These are phyloP conservation scores for Medicago lupulina DNA, from an alignment of 306 rosid species.

Conservation along the genomic window DNA sequence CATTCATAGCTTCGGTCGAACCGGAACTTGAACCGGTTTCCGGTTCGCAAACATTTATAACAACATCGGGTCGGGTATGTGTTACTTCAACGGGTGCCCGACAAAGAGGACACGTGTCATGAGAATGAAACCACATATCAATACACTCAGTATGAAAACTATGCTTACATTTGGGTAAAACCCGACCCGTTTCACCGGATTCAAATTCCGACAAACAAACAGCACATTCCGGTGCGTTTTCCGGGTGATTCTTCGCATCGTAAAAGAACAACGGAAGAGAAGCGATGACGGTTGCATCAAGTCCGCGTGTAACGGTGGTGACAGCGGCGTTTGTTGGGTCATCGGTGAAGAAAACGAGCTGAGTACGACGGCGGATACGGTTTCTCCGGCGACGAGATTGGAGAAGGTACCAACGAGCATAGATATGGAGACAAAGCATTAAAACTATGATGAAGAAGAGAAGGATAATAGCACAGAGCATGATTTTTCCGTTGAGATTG, in stretches of 20 bases:
- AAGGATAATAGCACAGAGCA: conserved; percentile 68
- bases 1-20: neutral
- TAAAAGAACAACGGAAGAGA: conserved; percentile 66
- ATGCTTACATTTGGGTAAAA: conserved; percentile 73
- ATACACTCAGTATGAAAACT: conserved; percentile 77
- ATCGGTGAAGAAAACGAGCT: conserved; percentile 47
- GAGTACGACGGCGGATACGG: conserved; percentile 49
- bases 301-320: conserved; percentile 51
- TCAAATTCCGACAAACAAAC: conserved; percentile 89
- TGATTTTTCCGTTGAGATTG: conserved; percentile 67
- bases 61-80: conserved; percentile 33
- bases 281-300: conserved; percentile 57
- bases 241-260: conserved; percentile 47
- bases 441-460: conserved; percentile 71
- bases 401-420: conserved; percentile 79
- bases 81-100: conserved; percentile 67
- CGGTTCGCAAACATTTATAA: conserved; percentile 38
- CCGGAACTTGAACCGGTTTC: conserved; percentile 50
- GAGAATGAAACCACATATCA: conserved; percentile 93
- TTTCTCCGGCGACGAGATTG: conserved; percentile 66
- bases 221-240: conserved; percentile 63
- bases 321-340: neutral
- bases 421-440: conserved; percentile 74
- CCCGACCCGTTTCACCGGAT: conserved; percentile 69
- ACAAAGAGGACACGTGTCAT: conserved; percentile 83